Evolutionary conservation across 2,329 filamentous ascomycete genomes (phyloP), one percentile per base, ranked within the genome.

Genomic region (Neofusicoccum kwambonambiense): DNA sequence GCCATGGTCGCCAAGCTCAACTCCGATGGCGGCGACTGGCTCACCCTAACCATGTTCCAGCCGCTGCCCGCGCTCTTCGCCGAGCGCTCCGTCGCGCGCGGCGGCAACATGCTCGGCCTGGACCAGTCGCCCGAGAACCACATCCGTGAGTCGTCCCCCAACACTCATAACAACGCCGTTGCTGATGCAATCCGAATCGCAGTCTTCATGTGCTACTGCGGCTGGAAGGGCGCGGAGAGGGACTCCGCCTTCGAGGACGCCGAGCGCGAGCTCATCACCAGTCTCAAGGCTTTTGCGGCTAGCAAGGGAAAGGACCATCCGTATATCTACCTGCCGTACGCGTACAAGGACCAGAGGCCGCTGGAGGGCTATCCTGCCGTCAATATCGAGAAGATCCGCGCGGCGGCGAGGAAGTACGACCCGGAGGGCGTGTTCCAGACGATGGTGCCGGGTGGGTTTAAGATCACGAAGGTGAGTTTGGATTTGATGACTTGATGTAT

Each of bases 1-100:
- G 73, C 75, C 12, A 74, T 81, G 65, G 72, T 79, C 49, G 71
- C 70, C 34, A 73, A 70, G 42, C 65, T 76, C 60, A 74, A 74
- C 31, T 13, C 47, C 27, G 58, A 62, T 2, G 37, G 52, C 34
- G 56, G 45, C 2, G 65, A 68, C 57, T 71, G 69, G 57, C 64
- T 67, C 49, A 68, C 66, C 41, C 67, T 68, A 41, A 69, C 67
- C 1, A 62, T 70, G 54, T 62, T 69, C 54, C 67, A 69, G 47
- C 60, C 67, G 22, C 44, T 70, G 12, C 70, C 69, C 4, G 49
- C 62, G 6, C 47, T 65, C 19, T 68, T 68, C 35, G 44, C 58
- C 1, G 19, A 65, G 3, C 65, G 54, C 41, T 63, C 58, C 3
- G 31, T 45, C 2, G 45, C 60, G 27, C 61, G 56, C 4, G 69